Base-by-base conservation (phyloP, 1,284 basidiomycete genomes). In the Leccinum ponderosum region DNA sequence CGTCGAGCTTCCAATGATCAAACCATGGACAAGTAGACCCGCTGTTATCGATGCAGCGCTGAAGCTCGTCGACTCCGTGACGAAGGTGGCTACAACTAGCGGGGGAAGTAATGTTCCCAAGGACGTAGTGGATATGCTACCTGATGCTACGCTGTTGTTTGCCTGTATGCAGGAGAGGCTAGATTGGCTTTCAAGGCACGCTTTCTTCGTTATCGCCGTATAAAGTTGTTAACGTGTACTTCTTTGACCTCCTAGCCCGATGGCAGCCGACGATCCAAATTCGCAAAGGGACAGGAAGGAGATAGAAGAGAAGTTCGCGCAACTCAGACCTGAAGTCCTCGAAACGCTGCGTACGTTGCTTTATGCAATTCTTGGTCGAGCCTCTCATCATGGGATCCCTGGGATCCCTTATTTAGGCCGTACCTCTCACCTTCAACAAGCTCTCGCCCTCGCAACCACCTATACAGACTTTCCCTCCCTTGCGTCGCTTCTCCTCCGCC, bases 391-490 rank as follows among this genome's bases (percentile, higher is more conserved):
- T 3, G 27, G 9, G 17, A 31, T 15, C 12, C n/a, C 14, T 17
- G 27, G 9, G 14, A 31, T 15, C 12, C n/a, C 14, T 17, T 48
- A 12, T 57, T 87, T n/a, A 81, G 81, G 56, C 8, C 52, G 65
- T 3, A 86, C 87, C 59, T 89, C 89, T 4, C 83, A 89, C 64
- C 81, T 83, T 7, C 80, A 84, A 37, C 78, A 87, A 55, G 94
- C 94, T 0, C 95, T 94, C 73, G 74, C 79, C 6, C 83, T 97
- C 1, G 94, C 95, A 2, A 94, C 97, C 69, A 82, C 90, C 65
- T 95, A 95, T 72, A 81, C 81, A 25, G 95, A 97, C 73, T 97
- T 92, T 77, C 79, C 83, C 12, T 92, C 87, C 39, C 83, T 98
- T 8, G 93, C 91, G 20, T 85, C 89, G 48, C 82, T 98, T 4